These are phyloP conservation scores for Plenodomus lindquistii DNA, from an alignment of 2,329 filamentous ascomycete genomes.

Conservation along the genomic window DNA sequence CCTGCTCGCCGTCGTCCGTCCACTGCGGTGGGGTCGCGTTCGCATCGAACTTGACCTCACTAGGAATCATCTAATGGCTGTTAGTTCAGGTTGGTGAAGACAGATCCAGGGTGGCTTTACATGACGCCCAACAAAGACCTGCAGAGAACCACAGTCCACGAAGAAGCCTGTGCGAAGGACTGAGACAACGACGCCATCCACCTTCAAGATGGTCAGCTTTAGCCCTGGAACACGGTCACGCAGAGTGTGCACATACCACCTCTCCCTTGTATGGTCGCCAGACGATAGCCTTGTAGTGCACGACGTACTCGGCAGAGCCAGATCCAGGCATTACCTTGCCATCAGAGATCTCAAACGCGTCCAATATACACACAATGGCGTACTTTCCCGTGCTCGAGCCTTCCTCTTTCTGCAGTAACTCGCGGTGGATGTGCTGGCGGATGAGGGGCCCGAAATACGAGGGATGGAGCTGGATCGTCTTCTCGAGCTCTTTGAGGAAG, in stretches of 20 bases:
- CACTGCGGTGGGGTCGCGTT: slow-evolving; percentile 97
- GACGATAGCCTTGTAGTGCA: slow-evolving; percentile 92
- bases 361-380: slow-evolving; percentile 98
- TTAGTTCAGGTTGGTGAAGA: slow-evolving; percentile 24
- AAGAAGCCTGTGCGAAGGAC: slow-evolving; percentile 94
- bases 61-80: slow-evolving; percentile 74
- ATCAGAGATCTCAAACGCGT: slow-evolving; percentile 92
- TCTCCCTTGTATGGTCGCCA: slow-evolving; percentile 98
- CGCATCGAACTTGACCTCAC: slow-evolving; percentile 89
- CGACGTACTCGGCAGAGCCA: slow-evolving; percentile 90
- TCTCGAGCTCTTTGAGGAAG: slow-evolving; percentile 96
- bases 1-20: slow-evolving; percentile 90
- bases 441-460: slow-evolving; percentile 97
- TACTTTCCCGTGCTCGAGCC: slow-evolving; percentile 94
- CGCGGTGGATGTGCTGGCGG: slow-evolving; percentile 85
- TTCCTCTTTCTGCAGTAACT: slow-evolving; percentile 90
- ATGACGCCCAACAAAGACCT: slow-evolving; percentile 79
- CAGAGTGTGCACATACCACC: slow-evolving; percentile 67
- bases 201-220: slow-evolving; percentile 56
- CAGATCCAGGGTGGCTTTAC: slow-evolving; percentile 57
- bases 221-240: not conserved
- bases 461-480: slow-evolving; percentile 90
- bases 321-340: slow-evolving; percentile 90
- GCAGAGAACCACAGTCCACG: slow-evolving; percentile 76
- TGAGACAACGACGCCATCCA: slow-evolving; percentile 90